Conservation (phyloP, 148 eudicot genomes). For the Chenopodium quinoa region DNA sequence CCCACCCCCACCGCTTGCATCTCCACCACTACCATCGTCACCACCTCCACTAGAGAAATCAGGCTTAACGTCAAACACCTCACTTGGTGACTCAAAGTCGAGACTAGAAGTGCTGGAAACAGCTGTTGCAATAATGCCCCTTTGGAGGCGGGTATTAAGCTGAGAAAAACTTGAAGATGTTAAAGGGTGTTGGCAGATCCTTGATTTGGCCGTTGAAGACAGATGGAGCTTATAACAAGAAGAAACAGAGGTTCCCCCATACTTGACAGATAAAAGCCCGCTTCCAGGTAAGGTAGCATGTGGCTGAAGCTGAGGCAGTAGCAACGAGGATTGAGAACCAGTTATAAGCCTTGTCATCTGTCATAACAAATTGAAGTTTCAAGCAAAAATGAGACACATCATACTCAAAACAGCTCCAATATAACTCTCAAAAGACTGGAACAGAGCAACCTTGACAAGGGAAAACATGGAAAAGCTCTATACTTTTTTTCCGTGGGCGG, state of each 20-base stretch:
- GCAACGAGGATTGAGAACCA: constrained; percentile 37
- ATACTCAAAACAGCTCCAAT: neutral
- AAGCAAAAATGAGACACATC: neutral
- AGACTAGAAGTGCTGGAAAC: constrained; percentile 36
- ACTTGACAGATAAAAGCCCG: constrained; percentile 5
- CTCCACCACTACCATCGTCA: constrained; percentile 28
- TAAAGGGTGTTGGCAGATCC: constrained; percentile 9
- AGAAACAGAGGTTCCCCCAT: constrained; percentile 19
- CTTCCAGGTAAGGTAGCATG: constrained; percentile 20
- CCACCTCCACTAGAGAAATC: constrained; percentile 53
- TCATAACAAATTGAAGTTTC: neutral
- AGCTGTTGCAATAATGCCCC: constrained; percentile 21
- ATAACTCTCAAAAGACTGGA: neutral
- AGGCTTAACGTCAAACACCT: constrained; percentile 30
- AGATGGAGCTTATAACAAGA: constrained; percentile 21
- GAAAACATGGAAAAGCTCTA: neutral
- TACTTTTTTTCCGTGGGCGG: neutral
- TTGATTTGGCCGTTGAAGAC: constrained; percentile 17
- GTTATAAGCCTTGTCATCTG: constrained; percentile 41
- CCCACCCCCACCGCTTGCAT: constrained; percentile 32
- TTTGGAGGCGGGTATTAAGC: constrained; percentile 5
- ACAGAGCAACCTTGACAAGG: neutral
- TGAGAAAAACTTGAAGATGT: constrained; percentile 9
- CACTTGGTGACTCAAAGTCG: constrained; percentile 19
- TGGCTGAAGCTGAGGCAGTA: constrained; percentile 37